phyloP scores from a whole-genome alignment of 441 rosid species.

The Syzygium syzygioides region DNA sequence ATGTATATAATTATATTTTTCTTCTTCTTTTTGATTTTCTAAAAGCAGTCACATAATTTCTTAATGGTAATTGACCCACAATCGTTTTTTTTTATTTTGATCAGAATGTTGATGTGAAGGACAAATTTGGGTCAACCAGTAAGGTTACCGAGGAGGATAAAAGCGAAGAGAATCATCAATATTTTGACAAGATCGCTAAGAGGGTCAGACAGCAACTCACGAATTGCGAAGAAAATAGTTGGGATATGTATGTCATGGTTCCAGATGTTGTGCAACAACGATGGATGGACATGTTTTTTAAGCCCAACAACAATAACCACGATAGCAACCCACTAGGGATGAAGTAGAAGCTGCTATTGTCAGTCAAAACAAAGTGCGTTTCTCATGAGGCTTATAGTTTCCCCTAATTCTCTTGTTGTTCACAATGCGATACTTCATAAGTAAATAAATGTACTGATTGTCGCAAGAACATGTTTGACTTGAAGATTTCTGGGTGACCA shows the following conservation, averaged over 20 bases:
- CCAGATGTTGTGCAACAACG: background rate
- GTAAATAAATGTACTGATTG: background rate
- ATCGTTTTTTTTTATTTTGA: background rate
- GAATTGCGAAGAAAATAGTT: background rate
- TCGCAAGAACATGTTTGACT: background rate
- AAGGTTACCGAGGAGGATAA: background rate
- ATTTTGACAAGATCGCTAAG: background rate
- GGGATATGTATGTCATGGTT: background rate
- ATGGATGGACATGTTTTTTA: background rate
- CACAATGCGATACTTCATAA: background rate
- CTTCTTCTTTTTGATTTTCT: background rate
- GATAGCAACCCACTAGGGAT: background rate
- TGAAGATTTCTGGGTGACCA: background rate
- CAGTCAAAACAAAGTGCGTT: background rate
- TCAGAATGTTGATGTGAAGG: background rate
- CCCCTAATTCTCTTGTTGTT: background rate
- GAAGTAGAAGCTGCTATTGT: background rate
- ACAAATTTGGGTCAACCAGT: background rate
- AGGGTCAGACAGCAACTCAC: background rate
- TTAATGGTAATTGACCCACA: too few relatives aligned
- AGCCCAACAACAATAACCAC: background rate
- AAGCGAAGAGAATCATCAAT: background rate
- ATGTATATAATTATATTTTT: background rate
- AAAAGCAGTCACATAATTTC: too few relatives aligned
- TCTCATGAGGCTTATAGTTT: background rate